Evolutionary conservation across 495 filamentous ascomycete species (phyloP), one percentile per base, ranked within the genome.

Genomic region (Haplographium delicatum): DNA sequence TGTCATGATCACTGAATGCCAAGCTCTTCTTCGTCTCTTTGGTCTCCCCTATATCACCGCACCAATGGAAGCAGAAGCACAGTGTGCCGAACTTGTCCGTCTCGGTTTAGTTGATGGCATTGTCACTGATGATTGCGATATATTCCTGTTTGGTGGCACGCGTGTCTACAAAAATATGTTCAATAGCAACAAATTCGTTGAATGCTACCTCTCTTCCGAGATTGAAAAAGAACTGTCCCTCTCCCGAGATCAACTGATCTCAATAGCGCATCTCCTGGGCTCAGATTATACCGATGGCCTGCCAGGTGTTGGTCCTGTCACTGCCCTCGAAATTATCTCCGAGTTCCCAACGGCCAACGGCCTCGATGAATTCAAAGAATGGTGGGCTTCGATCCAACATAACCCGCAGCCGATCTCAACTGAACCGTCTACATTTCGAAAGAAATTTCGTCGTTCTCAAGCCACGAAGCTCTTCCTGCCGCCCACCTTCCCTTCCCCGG

Each of bases 91-190:
- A 64, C 78, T 98, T 5, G 90, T 97, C 3, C 68, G 67, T 1
- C 71, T 96, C 5, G 85, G 87, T 0, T 76, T 98, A 3, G 93
- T 98, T 19, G 93, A 98, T 62, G 93, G 93, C 8, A 95, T 97
- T 56, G 90, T 98, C n/a, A 98, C 93, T 0, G 93, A 98, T 60
- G 93, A 98, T 62, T 88, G 82, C 10, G 93, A 98, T 73, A 90
- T 83, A n/a, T 97, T 98, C 62, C 79, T 98, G 10, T 98, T 98
- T 61, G 93, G 93, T 33, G 93, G 93, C 25, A 97, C 89, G 0
- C 76, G 93, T 13, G 85, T 98, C 15, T 98, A 97, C 73, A 96
- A 97, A 55, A 96, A 98, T 71, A 94, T 97, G 89, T 98, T 98
- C 76, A 97, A 95, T 65, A 84, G 86, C 59, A 87, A 89, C 67